Evolutionary conservation across 495 filamentous ascomycete species (phyloP), one percentile per base, ranked within the genome.

Genomic region (Hypoxylon subgilvum): DNA sequence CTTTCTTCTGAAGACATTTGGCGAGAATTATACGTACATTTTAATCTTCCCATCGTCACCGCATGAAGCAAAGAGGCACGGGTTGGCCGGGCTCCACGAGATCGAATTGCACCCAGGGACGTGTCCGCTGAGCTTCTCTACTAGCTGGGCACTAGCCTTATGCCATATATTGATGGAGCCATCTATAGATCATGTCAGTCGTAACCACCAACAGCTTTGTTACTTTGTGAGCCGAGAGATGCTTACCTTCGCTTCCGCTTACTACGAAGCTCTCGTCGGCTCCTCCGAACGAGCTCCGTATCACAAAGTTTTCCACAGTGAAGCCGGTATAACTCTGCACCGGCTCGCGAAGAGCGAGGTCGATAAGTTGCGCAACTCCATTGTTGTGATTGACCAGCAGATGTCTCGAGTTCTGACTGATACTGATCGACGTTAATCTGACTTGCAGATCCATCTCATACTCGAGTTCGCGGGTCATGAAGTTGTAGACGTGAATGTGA

Each of bases 241-340:
- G 8, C 71, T 58, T 77, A 94, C 93, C 91, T 84, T 97, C 91
- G 66, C 91, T 95, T 17, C 94, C 94, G 68, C 87, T 90, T 13
- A 94, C 81, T 21, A 97, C 84, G 69, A 97, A 94, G 66, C 86
- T 91, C 75, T 97, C 92, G 40, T 86, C 83, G 1, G 94, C 92
- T 12, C 94, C 94, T 4, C 95, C 94, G 74, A 96, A 92, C 3
- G 76, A 75, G 70, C 86, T 89, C 35, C 94, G 76, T 60, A 98
- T 95, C 13, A 95, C 82, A 61, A 78, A 95, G 2, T 83, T 68
- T 18, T 80, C 82, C 57, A 90, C 89, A 47, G 79, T 82, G 51
- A 92, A 86, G 7, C 91, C 91, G 5, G 78, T 72, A 70, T 88
- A 98, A 27, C 76, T 79, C 52, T 87, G 84, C 27, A 93, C 72